phyloP scores from a whole-genome alignment of 2,329 filamentous ascomycete genomes.

The Tolypocladium tundrense region DNA sequence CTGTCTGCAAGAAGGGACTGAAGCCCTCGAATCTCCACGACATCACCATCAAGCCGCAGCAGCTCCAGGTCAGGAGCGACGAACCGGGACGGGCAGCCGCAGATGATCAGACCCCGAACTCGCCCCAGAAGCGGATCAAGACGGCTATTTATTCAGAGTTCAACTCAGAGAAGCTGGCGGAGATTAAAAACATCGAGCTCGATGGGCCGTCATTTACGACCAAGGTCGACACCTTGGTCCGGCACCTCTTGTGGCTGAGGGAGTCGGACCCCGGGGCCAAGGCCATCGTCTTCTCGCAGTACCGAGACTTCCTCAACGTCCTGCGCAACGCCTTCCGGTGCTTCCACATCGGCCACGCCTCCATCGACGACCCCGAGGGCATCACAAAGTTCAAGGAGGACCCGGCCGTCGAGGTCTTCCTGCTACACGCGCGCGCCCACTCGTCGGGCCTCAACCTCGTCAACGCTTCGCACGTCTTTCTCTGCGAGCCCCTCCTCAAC shows the following conservation, averaged over 20 bases:
- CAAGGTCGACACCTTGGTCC: slow-evolving; percentile 75
- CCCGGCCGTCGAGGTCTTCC: slow-evolving; percentile 65
- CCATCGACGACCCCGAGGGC: slow-evolving; percentile 58
- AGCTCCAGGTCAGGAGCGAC: slow-evolving; percentile 51
- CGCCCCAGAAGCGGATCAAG: slow-evolving; percentile 11
- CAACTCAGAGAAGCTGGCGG: slow-evolving; percentile 55
- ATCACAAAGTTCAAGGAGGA: slow-evolving; percentile 70
- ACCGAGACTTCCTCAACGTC: slow-evolving; percentile 68
- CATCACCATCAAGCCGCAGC: slow-evolving; percentile 71
- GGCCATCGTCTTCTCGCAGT: slow-evolving; percentile 87
- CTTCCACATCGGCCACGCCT: slow-evolving; percentile 64
- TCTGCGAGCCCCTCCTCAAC: slow-evolving; percentile 90
- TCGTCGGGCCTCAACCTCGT: slow-evolving; percentile 84
- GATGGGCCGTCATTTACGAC: slow-evolving; percentile 67
- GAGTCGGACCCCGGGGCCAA: slow-evolving; percentile 79
- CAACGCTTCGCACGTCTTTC: slow-evolving; percentile 86
- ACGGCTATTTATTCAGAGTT: slow-evolving; percentile 68
- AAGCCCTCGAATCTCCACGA: slow-evolving; percentile 63
- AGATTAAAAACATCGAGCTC: slow-evolving; percentile 77
- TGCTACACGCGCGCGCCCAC: slow-evolving; percentile 82
- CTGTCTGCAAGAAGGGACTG: slow-evolving; percentile 69
- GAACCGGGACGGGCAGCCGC: background rate
- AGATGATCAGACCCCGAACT: slow-evolving; percentile 3
- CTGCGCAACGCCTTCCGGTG: slow-evolving; percentile 58
- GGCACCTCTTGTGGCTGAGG: slow-evolving; percentile 79